Conservation (phyloP, 192 early-diverging fungal species). For the Cetraspora pellucida region DNA sequence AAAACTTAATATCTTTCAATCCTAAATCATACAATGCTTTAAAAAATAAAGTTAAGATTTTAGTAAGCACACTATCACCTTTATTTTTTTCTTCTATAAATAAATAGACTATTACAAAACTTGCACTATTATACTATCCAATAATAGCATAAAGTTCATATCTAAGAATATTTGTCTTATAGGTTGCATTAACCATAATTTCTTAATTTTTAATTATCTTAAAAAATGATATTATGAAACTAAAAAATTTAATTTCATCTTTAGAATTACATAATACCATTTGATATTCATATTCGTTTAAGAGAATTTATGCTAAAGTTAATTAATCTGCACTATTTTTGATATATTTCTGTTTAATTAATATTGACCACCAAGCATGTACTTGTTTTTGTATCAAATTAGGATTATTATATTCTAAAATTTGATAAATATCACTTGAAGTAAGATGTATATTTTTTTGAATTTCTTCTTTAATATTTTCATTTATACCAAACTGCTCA, state of each 20-base stretch:
- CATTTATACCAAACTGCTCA: slow-evolving; percentile 4
- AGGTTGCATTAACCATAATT: slow-evolving; percentile 10
- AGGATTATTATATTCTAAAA: not conserved
- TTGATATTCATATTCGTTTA: not conserved
- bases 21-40: not conserved
- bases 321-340: not conserved
- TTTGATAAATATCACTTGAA: not conserved
- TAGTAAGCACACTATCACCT: not conserved
- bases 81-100: not conserved
- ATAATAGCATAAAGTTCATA: slow-evolving; percentile 9
- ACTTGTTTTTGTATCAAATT: not conserved
- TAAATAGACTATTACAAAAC: not conserved
- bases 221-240: slow-evolving; percentile 9
- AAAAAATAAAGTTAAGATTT: not conserved
- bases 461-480: not conserved
- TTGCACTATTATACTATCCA: not conserved
- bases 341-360: not conserved
- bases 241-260: not conserved
- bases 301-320: not conserved
- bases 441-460: not conserved
- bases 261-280: not conserved
- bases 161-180: not conserved
- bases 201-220: not conserved
- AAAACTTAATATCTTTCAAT: not conserved
- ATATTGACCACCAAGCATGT: not conserved